phyloP scores from a whole-genome alignment of 2,329 filamentous ascomycete species.

The Shiraia sp. region DNA sequence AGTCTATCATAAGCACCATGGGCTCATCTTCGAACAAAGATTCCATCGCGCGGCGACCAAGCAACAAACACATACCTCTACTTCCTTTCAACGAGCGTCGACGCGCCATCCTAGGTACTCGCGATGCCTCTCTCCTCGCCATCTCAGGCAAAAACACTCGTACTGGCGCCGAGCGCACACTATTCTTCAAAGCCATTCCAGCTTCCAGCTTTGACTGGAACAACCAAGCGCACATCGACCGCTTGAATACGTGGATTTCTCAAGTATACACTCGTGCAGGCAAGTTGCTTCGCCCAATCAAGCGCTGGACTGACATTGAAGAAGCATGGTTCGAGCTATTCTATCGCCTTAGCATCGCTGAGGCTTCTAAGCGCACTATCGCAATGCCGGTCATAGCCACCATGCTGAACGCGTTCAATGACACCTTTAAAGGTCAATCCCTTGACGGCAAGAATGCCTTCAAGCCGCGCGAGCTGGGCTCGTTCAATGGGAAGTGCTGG shows the following conservation, averaged over 20 bases:
- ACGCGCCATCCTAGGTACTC: conserved; percentile 9
- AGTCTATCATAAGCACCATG: no score
- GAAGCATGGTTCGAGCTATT: conserved; percentile 23
- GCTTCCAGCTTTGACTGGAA: conserved; percentile 24
- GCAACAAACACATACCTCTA: conserved; percentile 1
- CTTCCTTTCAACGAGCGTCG: conserved; percentile 12
- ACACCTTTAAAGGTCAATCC: conserved; percentile 12
- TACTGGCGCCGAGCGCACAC: conserved; percentile 9
- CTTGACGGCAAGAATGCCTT: conserved; percentile 5
- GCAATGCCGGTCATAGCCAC: conserved; percentile 5
- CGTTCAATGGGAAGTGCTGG: conserved; percentile 17
- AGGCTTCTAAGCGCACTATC: conserved; percentile 12
- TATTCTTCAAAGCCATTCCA: conserved; percentile 22
- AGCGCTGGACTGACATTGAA: conserved; percentile 17
- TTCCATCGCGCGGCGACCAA: no score
- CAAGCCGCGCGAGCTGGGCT: conserved; percentile 5
- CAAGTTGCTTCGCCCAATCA: conserved; percentile 16
- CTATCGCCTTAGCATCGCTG: conserved; percentile 17
- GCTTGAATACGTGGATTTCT: conserved; percentile 29
- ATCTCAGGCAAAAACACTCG: conserved; percentile 16
- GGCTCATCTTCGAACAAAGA: no score
- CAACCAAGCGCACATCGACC: conserved; percentile 15
- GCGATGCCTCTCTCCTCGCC: conserved; percentile 12
- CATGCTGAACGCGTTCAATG: conserved; percentile 19
- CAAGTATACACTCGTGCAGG: conserved; percentile 28